Evolutionary conservation across 2,329 filamentous ascomycete genomes (phyloP).

Genomic region (Venturia nashicola): DNA sequence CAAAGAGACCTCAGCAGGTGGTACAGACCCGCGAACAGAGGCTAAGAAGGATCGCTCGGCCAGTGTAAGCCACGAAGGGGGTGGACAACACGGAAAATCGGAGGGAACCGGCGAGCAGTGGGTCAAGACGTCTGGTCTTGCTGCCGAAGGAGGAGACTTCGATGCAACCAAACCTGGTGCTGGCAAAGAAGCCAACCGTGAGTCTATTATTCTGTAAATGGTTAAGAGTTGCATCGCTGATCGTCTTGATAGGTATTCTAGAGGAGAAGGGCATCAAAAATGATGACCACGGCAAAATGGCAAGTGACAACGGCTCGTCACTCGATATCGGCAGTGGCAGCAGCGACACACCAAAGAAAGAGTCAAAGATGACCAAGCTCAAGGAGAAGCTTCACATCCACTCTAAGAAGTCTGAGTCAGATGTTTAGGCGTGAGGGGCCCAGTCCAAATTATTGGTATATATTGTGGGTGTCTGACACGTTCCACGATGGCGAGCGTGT

Average conservation of each 20-base stretch:
- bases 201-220: conserved; percentile 19
- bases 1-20: background rate
- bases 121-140: conserved; percentile 45
- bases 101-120: conserved; percentile 42
- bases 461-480: background rate
- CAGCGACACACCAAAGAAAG: conserved; percentile 13
- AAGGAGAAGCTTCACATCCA: conserved; percentile 54
- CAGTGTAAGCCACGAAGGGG: conserved; percentile 13
- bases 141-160: conserved; percentile 55
- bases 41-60: conserved; percentile 13
- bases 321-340: conserved; percentile 12
- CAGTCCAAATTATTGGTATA: background rate
- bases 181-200: conserved; percentile 54
- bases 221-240: conserved; percentile 19
- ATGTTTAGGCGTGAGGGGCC: conserved; percentile 11
- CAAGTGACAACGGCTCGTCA: conserved; percentile 7
- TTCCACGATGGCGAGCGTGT: conserved; percentile 12
- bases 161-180: conserved; percentile 49
- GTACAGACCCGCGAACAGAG: background rate
- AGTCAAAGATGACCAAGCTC: conserved; percentile 43
- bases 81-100: conserved; percentile 17
- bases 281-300: background rate
- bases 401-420: conserved; percentile 9
- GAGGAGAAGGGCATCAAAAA: conserved; percentile 38
- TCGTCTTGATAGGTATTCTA: conserved; percentile 33